phyloP scores from a whole-genome alignment of 371 early-diverging fungal genomes.

The Quaeritorhiza haematococci region DNA sequence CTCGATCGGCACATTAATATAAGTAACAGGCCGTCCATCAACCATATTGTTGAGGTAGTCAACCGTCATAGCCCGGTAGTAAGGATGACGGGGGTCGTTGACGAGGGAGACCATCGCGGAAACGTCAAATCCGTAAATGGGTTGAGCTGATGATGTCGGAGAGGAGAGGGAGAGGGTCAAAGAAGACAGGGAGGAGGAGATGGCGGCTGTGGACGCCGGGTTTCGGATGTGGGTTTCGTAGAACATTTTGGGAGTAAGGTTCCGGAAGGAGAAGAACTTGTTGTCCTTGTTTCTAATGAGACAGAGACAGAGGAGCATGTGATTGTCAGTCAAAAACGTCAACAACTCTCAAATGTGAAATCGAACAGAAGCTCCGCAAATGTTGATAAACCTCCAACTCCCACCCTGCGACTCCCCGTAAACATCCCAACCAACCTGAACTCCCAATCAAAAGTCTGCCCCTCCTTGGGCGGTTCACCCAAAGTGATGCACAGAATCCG shows the following conservation, averaged over 20 bases:
- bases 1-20: conserved; percentile 58
- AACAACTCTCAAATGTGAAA: not conserved
- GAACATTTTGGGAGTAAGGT: conserved; percentile 62
- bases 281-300: conserved; percentile 57
- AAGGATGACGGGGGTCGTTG: conserved; percentile 72
- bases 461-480: conserved; percentile 68
- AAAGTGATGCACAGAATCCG: conserved; percentile 65
- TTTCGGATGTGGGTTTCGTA: conserved; percentile 60
- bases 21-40: conserved; percentile 61
- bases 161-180: too few species aligned
- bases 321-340: not conserved
- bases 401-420: too few species aligned
- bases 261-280: conserved; percentile 48
- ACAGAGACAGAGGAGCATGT: too few species aligned
- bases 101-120: conserved; percentile 64
- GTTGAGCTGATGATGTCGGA: conserved; percentile 47
- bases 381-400: too few species aligned
- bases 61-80: conserved; percentile 62
- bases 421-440: conserved; percentile 31
- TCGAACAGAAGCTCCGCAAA: too few species aligned
- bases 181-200: too few species aligned
- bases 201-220: too few species aligned
- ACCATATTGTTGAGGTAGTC: conserved; percentile 70
- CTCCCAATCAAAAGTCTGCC: conserved; percentile 73
- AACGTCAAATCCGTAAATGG: conserved; percentile 37